Base-by-base conservation (phyloP, 352 stramenopile genomes). In the Pythium phragmitis region DNA sequence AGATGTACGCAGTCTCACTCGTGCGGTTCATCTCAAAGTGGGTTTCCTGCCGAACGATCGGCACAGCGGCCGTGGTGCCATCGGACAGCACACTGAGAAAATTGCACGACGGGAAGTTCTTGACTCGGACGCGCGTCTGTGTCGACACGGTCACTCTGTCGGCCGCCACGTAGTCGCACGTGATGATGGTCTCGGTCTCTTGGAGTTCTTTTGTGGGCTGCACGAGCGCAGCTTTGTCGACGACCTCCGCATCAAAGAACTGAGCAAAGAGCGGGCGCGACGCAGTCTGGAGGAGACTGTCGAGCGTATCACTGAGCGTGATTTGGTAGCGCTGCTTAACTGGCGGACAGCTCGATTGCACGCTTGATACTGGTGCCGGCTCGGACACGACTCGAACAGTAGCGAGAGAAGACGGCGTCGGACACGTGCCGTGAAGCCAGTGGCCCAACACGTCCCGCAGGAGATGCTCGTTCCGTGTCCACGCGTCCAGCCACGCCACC, bases 11-110 rank as follows among this genome's bases (percentile, higher is more conserved):
- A 2, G 45, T 21, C 12, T 64, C 28, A 12, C 16, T 42, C 4
- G 64, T 83, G 5, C 59, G 23, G 50, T 90, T 90, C 56, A 88
- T 64, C 63, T 90, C 81, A 41, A 90, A 90, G 9, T 66, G 73
- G 28, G 59, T 68, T 46, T 90, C 75, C 21, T 69, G 49, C 52
- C 62, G 60, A 6, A 48, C 54, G 2, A 82, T 64, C 3, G 70
- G 50, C 0, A 82, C n/a, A 9, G 19, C 28, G 16, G 57, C 23
- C 4, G 49, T 54, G 13, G 56, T 61, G 5, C 50, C 49, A 19
- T 46, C 21, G 2, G 69, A 66, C 11, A 88, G 56, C 8, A 88
- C 61, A 3, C 41, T 55, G 3, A 90, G 45, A 34, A 90, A 72
- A 42, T 88, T 90, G 51, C 81, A 90, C 2, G 79, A 70, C 21